Base-by-base conservation (phyloP, 306 rosid genomes). In the Albizia julibrissin region DNA sequence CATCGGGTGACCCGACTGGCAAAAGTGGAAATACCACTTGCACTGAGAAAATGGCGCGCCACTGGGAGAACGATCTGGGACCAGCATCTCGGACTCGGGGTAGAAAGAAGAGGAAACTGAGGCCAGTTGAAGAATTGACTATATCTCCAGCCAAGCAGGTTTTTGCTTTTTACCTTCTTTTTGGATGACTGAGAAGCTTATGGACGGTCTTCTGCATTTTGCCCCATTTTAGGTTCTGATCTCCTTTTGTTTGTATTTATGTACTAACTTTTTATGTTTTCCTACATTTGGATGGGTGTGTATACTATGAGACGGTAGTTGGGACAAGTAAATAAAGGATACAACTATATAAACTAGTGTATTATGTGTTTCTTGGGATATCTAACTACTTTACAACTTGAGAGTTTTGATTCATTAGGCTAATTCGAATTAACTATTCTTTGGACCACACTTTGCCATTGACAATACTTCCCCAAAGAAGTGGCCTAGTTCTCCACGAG, bases 61-160 rank as follows among this genome's bases (percentile, higher is more conserved):
- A 69, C 33, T 37, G 79, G 80, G 79, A 74, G 31, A 74, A 74
- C 2, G 61, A 2, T 33, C 75, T 81, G 50, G 90, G 91, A 77
- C 87, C 86, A 77, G 87, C 91, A 61, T 80, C 80, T 15, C 76
- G 68, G 72, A 90, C 91, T 24, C 77, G 89, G 68, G 89, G 54
- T 14, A 85, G 27, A 61, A 92, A 80, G 73, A 87, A 77, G 83
- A 84, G 80, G 80, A 87, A 87, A 56, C 59, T 80, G 16, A 79
- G 72, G 68, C 85, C 86, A 74, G 47, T 70, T 71, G 79, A 87
- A 59, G 80, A 84, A 58, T 72, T 78, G 46, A 79, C 81, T 50
- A 62, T 80, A 61, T 65, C 82, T 42, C 52, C 80, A 61, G 70
- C 76, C 34, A 78, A 81, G 5, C 78, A 82, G 83, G 92, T 85